A percentile compares a stretch with the other conserved stretches of the same genome.
These are phyloP conservation scores for Penicillium italicum DNA, from an alignment of 2,329 filamentous ascomycete species.

Conservation along the genomic window DNA sequence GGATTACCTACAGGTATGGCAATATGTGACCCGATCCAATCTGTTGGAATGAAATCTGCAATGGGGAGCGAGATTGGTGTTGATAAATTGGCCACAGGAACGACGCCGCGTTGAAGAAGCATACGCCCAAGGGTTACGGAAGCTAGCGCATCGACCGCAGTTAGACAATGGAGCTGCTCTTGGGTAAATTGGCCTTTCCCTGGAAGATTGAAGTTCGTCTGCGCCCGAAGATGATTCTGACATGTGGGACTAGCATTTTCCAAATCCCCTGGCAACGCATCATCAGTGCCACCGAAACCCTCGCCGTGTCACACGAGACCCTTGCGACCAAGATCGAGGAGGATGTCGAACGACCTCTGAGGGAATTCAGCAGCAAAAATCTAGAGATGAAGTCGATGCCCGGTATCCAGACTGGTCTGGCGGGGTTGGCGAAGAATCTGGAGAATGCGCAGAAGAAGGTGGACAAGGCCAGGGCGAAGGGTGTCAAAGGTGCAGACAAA, in stretches of 20 bases:
- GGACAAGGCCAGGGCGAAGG: conserved; percentile 80
- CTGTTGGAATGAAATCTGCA: conserved; percentile 9
- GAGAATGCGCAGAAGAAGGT: conserved; percentile 78
- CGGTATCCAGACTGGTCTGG: conserved; percentile 76
- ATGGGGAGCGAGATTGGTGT: conserved; percentile 6
- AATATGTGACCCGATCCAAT: not conserved
- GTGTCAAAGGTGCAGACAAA: conserved; percentile 67
- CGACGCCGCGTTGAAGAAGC: conserved; percentile 86
- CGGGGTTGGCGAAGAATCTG: conserved; percentile 76
- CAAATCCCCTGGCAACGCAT: conserved; percentile 87
- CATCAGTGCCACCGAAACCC: conserved; percentile 70
- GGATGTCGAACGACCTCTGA: conserved; percentile 81
- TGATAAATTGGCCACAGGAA: conserved; percentile 58
- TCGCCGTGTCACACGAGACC: conserved; percentile 78
- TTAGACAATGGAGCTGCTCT: conserved; percentile 76
- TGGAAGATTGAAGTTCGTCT: not conserved
- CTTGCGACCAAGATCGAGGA: conserved; percentile 79
- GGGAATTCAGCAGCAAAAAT: conserved; percentile 68
- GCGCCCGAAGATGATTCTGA: conserved; percentile 12
- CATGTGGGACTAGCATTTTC: conserved; percentile 65
- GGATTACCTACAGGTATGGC: conserved; percentile 87
- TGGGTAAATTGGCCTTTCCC: conserved; percentile 60
- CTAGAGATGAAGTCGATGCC: conserved; percentile 75
- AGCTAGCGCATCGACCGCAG: conserved; percentile 69
- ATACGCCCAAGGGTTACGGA: conserved; percentile 78